Conservation (phyloP, 2,329 filamentous ascomycete genomes). For the Fusarium albosuccineum region DNA sequence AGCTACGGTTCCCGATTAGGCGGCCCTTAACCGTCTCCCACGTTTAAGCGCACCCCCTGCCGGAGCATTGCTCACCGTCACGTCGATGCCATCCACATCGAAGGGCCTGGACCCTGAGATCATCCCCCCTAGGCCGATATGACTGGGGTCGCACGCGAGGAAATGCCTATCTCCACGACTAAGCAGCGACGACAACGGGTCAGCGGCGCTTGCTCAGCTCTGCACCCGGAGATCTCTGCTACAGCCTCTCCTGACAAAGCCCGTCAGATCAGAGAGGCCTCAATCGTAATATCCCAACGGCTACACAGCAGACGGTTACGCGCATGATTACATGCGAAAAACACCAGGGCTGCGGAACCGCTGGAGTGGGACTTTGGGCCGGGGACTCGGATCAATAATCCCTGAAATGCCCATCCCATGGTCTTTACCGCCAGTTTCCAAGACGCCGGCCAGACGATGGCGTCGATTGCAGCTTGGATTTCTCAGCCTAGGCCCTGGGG, state of each 20-base stretch:
- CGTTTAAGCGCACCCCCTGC: slow-evolving; percentile 34
- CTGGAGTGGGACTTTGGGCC: slow-evolving; percentile 23
- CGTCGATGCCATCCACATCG: slow-evolving; percentile 36
- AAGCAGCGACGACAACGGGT: slow-evolving; percentile 3
- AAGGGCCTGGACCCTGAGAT: slow-evolving; percentile 47
- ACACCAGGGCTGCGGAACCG: slow-evolving; percentile 3
- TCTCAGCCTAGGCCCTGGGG: slow-evolving; percentile 24
- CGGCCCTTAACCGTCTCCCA: not conserved
- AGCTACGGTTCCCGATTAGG: slow-evolving; percentile 37
- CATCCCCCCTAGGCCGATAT: slow-evolving; percentile 34
- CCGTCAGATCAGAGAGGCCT: slow-evolving; percentile 1
- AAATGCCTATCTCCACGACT: slow-evolving; percentile 16
- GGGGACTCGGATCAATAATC: slow-evolving; percentile 15
- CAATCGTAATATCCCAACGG: not conserved
- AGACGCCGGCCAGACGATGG: slow-evolving; percentile 27
- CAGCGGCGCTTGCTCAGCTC: slow-evolving; percentile 27
- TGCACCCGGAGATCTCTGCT: not conserved
- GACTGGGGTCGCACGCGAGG: slow-evolving; percentile 42
- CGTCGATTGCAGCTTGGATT: slow-evolving; percentile 29
- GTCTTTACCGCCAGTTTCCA: slow-evolving; percentile 45
- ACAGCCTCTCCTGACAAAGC: not conserved
- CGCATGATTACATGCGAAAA: slow-evolving; percentile 12
- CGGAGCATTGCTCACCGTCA: slow-evolving; percentile 32
- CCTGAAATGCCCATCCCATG: not conserved
- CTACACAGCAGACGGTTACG: slow-evolving; percentile 1